Conservation (phyloP, 305 asterid species). For the Andrographis paniculata region DNA sequence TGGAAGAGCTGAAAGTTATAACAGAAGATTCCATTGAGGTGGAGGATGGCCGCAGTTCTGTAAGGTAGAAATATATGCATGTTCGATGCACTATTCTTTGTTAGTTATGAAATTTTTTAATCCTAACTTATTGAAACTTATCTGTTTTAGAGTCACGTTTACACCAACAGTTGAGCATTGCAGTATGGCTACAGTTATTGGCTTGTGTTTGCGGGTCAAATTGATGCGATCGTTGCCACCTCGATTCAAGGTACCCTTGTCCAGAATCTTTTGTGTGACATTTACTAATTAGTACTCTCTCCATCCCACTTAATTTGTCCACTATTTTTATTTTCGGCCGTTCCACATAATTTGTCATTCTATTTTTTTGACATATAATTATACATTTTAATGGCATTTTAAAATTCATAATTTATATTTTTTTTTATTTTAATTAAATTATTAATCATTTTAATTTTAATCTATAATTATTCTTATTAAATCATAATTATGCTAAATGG, state of each 20-base stretch:
- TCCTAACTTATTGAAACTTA: slow-evolving; percentile 7
- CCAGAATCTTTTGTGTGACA: no score
- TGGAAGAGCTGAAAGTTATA: slow-evolving; percentile 87
- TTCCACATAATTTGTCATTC: no score
- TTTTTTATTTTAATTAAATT: no score
- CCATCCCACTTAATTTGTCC: no score
- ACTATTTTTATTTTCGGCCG: no score
- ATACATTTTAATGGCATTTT: no score
- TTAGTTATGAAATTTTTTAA: slow-evolving; percentile 3
- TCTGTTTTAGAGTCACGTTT: slow-evolving; percentile 69
- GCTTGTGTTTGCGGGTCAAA: slow-evolving; percentile 89
- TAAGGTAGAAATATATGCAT: slow-evolving; percentile 40
- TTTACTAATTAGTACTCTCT: no score
- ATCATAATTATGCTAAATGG: no score
- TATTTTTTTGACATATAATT: no score
- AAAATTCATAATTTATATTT: no score
- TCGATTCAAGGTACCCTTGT: slow-evolving; percentile 59
- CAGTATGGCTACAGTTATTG: slow-evolving; percentile 86
- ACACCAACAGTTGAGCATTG: slow-evolving; percentile 97
- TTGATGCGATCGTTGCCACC: slow-evolving; percentile 88
- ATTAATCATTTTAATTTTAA: no score
- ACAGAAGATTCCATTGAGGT: slow-evolving; percentile 87
- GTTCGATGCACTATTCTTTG: slow-evolving; percentile 6
- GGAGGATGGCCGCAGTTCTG: slow-evolving; percentile 52
- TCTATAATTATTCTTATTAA: no score